Conservation (phyloP, 805 yeast genomes). For the Wickerhamomyces queroliae region DNA sequence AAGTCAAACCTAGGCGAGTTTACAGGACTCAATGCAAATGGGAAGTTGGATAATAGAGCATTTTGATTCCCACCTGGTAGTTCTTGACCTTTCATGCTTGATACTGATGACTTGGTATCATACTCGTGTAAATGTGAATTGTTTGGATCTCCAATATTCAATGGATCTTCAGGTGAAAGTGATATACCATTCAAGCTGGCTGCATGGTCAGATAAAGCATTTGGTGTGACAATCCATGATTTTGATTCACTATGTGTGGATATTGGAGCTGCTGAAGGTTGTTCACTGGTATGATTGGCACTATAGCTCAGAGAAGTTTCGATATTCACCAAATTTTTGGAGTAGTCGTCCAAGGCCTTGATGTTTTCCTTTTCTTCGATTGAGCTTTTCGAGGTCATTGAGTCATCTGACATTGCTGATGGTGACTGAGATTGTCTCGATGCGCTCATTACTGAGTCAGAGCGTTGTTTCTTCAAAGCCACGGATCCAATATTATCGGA, state of each 20-base stretch:
- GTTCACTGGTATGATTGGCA: not conserved
- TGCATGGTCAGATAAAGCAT: not conserved
- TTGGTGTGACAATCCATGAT: not conserved
- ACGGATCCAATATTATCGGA: not conserved
- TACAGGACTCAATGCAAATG: slow-evolving; percentile 5
- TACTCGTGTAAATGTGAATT: not conserved
- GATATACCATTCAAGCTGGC: no score
- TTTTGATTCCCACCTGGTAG: not conserved
- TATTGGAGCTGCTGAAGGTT: not conserved
- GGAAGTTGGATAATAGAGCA: not conserved
- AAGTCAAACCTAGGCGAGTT: slow-evolving; percentile 12
- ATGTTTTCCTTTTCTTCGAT: not conserved
- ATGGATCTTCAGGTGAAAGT: no score
- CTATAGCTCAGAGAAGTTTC: slow-evolving; percentile 5
- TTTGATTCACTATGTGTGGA: not conserved
- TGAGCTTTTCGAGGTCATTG: not conserved
- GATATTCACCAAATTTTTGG: slow-evolving; percentile 11
- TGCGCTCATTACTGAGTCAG: not conserved
- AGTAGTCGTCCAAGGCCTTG: slow-evolving; percentile 8
- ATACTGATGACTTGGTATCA: not conserved
- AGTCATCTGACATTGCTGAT: not conserved
- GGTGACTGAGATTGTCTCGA: not conserved
- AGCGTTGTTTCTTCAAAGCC: not conserved
- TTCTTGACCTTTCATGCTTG: not conserved
- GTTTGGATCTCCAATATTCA: not conserved